These are phyloP conservation scores for Aspergillus fischeri DNA, from an alignment of 2,329 filamentous ascomycete genomes.

Conservation along the genomic window DNA sequence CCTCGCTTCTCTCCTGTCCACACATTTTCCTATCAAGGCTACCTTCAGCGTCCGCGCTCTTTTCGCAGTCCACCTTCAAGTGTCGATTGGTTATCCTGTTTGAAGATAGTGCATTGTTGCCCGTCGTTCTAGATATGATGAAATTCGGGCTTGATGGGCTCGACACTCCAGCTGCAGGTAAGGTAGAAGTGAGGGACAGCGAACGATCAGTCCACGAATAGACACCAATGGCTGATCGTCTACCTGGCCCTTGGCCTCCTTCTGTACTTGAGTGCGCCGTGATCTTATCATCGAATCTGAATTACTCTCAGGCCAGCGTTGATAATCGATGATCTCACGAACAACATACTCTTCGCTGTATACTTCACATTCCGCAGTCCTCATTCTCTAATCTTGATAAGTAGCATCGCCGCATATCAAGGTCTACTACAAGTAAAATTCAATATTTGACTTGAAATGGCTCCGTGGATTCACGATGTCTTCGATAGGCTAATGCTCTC, in stretches of 20 bases:
- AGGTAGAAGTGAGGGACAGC: not conserved
- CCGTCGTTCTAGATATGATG: not conserved
- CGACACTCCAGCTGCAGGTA: not conserved
- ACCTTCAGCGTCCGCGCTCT: not conserved
- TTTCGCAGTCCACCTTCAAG: not conserved
- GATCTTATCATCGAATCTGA: not conserved
- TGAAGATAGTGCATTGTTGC: not conserved
- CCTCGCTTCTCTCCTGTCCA: not conserved
- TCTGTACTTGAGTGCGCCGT: no score
- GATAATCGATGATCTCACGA: not conserved
- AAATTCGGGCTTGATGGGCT: not conserved
- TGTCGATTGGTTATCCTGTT: not conserved
- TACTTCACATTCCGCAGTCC: not conserved
- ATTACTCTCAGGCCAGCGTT: not conserved
- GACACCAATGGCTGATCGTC: not conserved
- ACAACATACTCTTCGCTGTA: not conserved
- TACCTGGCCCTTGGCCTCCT: not conserved
- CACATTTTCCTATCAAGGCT: not conserved
- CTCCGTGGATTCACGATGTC: not conserved
- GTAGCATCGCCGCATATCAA: not conserved
- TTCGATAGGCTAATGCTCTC: not conserved
- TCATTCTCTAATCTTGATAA: not conserved
- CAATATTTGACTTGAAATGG: not conserved
- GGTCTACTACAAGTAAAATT: not conserved
- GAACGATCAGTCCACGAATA: not conserved